Percentiles rank a stretch among this genome's conserved stretches.
Evolutionary conservation across 2,329 filamentous ascomycete species (phyloP).

Genomic region (Curvularia sp.): DNA sequence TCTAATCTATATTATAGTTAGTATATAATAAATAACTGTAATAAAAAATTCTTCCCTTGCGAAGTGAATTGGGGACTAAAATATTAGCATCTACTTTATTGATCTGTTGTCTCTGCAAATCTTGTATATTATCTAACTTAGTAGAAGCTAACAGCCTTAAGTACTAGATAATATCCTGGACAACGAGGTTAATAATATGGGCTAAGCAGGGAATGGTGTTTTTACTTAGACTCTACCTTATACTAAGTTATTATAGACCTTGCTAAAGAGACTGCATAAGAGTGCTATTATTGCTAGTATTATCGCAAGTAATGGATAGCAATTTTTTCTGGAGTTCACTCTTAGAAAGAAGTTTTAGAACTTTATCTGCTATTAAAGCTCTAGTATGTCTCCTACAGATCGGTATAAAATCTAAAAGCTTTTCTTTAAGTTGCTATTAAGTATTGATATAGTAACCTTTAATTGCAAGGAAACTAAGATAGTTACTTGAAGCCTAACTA

Average conservation of each 20-base stretch:
- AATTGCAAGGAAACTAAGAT: constrained; percentile 13
- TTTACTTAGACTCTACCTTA: background rate
- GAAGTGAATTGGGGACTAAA: background rate
- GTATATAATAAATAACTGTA: background rate
- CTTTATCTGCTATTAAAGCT: background rate
- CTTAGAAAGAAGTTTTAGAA: background rate
- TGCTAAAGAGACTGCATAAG: background rate
- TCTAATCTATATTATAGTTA: background rate
- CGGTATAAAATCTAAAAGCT: constrained; percentile 14
- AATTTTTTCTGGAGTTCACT: background rate
- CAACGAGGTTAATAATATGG: constrained; percentile 15
- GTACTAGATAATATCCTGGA: constrained; percentile 7
- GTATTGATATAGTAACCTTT: constrained; percentile 19
- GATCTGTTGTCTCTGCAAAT: background rate
- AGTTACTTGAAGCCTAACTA: constrained; percentile 11
- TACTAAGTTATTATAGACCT: background rate
- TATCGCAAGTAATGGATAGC: background rate
- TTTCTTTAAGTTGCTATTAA: constrained; percentile 4
- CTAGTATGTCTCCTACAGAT: constrained; percentile 5
- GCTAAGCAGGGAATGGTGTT: constrained; percentile 9
- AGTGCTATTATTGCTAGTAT: constrained; percentile 3
- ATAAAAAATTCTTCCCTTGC: background rate
- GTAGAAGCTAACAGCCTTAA: background rate
- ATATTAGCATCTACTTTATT: background rate
- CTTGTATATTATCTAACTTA: background rate